Percentiles rank a stretch among this genome's conserved stretches.
phyloP scores from a whole-genome alignment of 2,329 filamentous ascomycete genomes.

The Dothistroma pini region DNA sequence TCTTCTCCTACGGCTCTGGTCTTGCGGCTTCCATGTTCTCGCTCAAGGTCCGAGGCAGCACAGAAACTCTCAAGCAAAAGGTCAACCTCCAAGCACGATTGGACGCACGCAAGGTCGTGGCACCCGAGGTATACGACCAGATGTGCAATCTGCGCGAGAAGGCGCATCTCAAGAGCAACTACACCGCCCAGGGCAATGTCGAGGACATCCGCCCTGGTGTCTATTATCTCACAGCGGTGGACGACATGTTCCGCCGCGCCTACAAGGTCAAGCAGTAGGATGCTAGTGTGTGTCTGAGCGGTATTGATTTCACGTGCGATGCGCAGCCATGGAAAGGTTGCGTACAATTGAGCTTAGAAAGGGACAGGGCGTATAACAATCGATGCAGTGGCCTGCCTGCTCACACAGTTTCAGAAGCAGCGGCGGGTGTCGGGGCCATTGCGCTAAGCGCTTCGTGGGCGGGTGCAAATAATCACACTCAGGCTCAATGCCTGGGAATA shows the following conservation, averaged over 20 bases:
- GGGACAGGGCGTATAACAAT: too few relatives aligned
- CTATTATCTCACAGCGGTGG: constrained; percentile 50
- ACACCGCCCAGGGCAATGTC: constrained; percentile 43
- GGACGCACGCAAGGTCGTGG: constrained; percentile 43
- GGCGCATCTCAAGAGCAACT: constrained; percentile 50
- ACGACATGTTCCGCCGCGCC: constrained; percentile 50
- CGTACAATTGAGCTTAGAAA: too few relatives aligned
- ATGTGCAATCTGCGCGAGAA: constrained; percentile 52
- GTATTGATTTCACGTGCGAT: neutral
- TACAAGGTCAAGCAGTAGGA: constrained; percentile 49
- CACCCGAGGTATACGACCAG: constrained; percentile 50
- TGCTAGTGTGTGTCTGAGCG: neutral
- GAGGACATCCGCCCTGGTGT: constrained; percentile 47
- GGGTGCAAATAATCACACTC: neutral
- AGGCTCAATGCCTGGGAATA: neutral
- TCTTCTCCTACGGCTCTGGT: constrained; percentile 53
- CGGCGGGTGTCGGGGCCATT: too few relatives aligned
- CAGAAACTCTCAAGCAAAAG: constrained; percentile 46
- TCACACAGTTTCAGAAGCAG: too few relatives aligned
- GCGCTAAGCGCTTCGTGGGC: too few relatives aligned
- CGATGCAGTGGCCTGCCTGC: too few relatives aligned
- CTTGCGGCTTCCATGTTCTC: constrained; percentile 51
- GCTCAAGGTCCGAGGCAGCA: constrained; percentile 46
- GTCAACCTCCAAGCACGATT: constrained; percentile 47
- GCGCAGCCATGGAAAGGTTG: neutral